Evolutionary conservation across 2,329 filamentous ascomycete genomes (phyloP).

Genomic region (Phialocephala sp.): DNA sequence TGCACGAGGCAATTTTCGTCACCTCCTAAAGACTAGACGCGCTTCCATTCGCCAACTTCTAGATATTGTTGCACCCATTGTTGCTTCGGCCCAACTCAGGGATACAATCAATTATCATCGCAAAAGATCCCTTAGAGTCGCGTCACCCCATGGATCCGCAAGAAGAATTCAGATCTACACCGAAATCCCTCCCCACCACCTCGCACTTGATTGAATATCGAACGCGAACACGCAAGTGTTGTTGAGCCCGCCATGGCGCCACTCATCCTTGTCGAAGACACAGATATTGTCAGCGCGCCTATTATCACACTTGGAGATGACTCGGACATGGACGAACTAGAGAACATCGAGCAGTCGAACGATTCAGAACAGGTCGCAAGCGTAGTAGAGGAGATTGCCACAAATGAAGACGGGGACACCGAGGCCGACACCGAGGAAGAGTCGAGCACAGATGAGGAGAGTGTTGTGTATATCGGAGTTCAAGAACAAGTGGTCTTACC

Average conservation of each 20-base stretch:
- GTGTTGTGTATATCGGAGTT: not conserved
- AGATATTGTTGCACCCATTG: too few species aligned
- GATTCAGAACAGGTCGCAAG: not conserved
- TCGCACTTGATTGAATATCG: not conserved
- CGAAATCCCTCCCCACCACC: not conserved
- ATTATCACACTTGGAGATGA: not conserved
- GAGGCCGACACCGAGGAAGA: not conserved
- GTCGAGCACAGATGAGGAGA: not conserved
- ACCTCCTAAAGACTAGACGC: too few species aligned
- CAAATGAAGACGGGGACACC: not conserved
- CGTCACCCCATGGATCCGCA: too few species aligned
- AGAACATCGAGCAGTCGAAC: not conserved
- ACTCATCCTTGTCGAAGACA: not conserved
- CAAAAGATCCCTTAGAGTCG: too few species aligned
- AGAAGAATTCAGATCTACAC: too few species aligned
- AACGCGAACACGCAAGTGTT: not conserved
- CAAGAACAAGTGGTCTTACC: not conserved
- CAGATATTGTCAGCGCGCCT: not conserved
- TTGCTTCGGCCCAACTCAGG: too few species aligned
- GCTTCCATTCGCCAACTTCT: too few species aligned
- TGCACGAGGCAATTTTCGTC: too few species aligned
- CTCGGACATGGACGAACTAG: not conserved
- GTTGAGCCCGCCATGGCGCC: not conserved
- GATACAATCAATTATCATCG: too few species aligned
- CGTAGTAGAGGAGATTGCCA: not conserved